A percentile compares a stretch with the other conserved stretches of the same genome.
phyloP scores from a whole-genome alignment of 495 filamentous ascomycete genomes.

The Penicillium atrosanguineum region DNA sequence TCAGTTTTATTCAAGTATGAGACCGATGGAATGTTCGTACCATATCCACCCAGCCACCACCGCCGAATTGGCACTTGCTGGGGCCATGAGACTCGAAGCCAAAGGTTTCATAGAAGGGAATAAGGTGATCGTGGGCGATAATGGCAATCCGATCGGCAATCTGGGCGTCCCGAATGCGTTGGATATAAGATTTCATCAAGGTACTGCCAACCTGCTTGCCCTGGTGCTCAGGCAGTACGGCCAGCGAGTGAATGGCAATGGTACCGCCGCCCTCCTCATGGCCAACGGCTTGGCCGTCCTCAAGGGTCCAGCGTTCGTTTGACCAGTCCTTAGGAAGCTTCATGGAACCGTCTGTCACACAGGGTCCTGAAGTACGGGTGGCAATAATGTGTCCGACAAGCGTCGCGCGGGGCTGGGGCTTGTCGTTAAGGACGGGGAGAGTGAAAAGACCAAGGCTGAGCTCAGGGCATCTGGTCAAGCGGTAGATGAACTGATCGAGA shows the following conservation, averaged over 20 bases:
- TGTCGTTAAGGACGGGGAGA: slow-evolving; percentile 42
- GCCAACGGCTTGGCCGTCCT: slow-evolving; percentile 42
- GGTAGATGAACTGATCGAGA: slow-evolving; percentile 68
- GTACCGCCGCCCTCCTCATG: slow-evolving; percentile 74
- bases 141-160: slow-evolving; percentile 72
- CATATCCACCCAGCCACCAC: slow-evolving; percentile 75
- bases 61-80: slow-evolving; percentile 67
- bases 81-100: slow-evolving; percentile 69
- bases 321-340: slow-evolving; percentile 64
- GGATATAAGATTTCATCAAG: slow-evolving; percentile 72
- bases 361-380: slow-evolving; percentile 57
- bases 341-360: slow-evolving; percentile 79
- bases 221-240: slow-evolving; percentile 74
- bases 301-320: slow-evolving; percentile 33
- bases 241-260: slow-evolving; percentile 77
- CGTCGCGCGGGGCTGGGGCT: slow-evolving; percentile 46
- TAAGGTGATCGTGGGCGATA: slow-evolving; percentile 69
- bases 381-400: slow-evolving; percentile 83
- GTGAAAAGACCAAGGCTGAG: slow-evolving; percentile 79
- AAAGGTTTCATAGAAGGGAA: slow-evolving; percentile 72
- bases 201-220: slow-evolving; percentile 70
- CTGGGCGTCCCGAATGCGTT: slow-evolving; percentile 62
- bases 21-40: slow-evolving; percentile 20
- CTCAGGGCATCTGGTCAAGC: slow-evolving; percentile 73
- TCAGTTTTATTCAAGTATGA: slow-evolving; percentile 4